phyloP scores from a whole-genome alignment of 306 rosid genomes.

The Lathyrus tuberosus region DNA sequence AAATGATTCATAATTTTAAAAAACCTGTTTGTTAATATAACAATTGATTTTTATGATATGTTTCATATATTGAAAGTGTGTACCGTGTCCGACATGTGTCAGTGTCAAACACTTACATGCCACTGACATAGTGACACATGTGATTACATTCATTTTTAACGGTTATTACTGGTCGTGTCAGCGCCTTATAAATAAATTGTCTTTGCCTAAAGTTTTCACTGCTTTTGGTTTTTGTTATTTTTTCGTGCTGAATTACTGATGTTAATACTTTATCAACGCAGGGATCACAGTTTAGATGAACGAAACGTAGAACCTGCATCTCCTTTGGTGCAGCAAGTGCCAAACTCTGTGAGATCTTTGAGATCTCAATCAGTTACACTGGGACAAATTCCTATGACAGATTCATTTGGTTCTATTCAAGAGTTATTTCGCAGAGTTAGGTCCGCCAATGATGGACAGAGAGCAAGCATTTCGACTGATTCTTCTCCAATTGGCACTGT shows the following conservation, averaged over 20 bases:
- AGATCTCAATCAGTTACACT: slow-evolving; percentile 59
- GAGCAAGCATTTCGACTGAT: slow-evolving; percentile 26
- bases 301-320: slow-evolving; percentile 44
- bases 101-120: too few species aligned
- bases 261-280: slow-evolving; percentile 39
- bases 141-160: too few species aligned
- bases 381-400: slow-evolving; percentile 32
- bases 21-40: too few species aligned
- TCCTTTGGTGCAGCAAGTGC: slow-evolving; percentile 50
- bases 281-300: slow-evolving; percentile 52
- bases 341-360: slow-evolving; percentile 43
- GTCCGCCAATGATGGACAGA: slow-evolving; percentile 46
- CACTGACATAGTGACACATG: too few species aligned
- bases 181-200: neutral
- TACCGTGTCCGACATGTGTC: too few species aligned
- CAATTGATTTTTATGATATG: too few species aligned
- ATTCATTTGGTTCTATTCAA: slow-evolving; percentile 43
- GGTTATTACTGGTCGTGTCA: too few species aligned
- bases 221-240: neutral
- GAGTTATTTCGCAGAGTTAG: slow-evolving; percentile 55
- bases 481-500: slow-evolving; percentile 50
- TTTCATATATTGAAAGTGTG: too few species aligned
- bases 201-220: slow-evolving; percentile 6
- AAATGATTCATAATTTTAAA: too few species aligned
- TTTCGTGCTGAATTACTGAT: slow-evolving; percentile 52